A percentile compares a stretch with the other conserved stretches of the same genome.
Evolutionary conservation across 441 rosid genomes (phyloP).

Genomic region (Populus hybrid): DNA sequence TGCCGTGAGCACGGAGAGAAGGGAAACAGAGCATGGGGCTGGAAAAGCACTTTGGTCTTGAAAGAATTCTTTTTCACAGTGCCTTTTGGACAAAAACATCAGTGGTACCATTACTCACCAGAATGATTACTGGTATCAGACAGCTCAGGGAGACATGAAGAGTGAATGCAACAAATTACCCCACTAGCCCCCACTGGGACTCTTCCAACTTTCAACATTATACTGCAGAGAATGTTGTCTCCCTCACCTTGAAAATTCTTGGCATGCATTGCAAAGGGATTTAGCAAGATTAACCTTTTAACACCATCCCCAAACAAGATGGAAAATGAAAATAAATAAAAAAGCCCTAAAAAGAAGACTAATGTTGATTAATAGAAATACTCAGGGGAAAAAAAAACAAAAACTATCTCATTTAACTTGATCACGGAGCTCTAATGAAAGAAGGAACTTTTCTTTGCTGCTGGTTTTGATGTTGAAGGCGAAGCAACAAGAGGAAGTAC

Average conservation of each 20-base stretch:
- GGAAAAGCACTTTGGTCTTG: not conserved
- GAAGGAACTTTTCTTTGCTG: conserved; percentile 19
- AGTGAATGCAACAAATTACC: conserved; percentile 38
- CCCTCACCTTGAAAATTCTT: conserved; percentile 6
- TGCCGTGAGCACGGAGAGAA: conserved; percentile 13
- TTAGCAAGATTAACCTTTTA: conserved; percentile 23
- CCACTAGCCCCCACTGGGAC: conserved; percentile 32
- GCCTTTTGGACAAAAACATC: conserved; percentile 23
- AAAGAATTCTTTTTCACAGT: conserved; percentile 13
- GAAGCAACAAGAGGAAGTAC: conserved; percentile 42
- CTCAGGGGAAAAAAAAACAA: not conserved
- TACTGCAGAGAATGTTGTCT: conserved; percentile 26
- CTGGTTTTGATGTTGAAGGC: conserved; percentile 33
- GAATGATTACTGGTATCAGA: conserved; percentile 39
- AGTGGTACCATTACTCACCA: conserved; percentile 17
- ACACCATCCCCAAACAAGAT: conserved; percentile 15
- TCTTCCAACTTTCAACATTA: conserved; percentile 17
- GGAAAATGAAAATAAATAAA: not conserved
- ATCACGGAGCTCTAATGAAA: conserved; percentile 19
- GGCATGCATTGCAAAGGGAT: conserved; percentile 17
- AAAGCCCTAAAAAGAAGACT: conserved; percentile 4
- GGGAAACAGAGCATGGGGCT: not conserved
- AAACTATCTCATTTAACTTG: not conserved
- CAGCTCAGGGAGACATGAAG: conserved; percentile 39
- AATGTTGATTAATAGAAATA: conserved; percentile 7